A percentile compares a stretch with the other conserved stretches of the same genome.
Evolutionary conservation across 2,329 filamentous ascomycete species (phyloP).

Genomic region (Gyromitra esculenta): DNA sequence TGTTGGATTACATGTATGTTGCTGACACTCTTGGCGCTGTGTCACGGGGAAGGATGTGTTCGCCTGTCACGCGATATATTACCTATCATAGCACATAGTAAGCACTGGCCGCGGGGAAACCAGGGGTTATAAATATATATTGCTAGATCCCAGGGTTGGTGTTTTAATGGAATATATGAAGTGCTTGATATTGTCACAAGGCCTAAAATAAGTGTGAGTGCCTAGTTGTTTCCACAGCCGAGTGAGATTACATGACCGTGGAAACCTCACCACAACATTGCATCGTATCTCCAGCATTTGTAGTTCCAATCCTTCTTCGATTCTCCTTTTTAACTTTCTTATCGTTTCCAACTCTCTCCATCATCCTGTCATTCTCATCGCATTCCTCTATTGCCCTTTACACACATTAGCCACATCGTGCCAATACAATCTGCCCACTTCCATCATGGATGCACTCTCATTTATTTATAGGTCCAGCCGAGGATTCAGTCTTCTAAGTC

Average conservation of each 20-base stretch:
- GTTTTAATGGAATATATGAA: too few relatives aligned
- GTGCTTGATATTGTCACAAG: neutral
- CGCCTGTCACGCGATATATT: too few relatives aligned
- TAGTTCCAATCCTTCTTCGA: neutral
- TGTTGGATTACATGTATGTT: too few relatives aligned
- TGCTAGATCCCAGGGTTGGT: too few relatives aligned
- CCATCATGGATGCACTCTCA: neutral
- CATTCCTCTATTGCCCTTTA: neutral
- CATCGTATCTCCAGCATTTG: neutral
- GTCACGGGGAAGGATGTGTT: too few relatives aligned
- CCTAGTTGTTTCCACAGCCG: neutral
- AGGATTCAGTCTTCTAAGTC: neutral
- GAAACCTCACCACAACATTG: neutral
- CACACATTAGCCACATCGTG: neutral
- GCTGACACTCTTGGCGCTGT: too few relatives aligned
- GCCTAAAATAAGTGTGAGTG: neutral
- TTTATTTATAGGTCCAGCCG: neutral
- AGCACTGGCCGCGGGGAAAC: too few relatives aligned
- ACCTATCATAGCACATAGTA: too few relatives aligned
- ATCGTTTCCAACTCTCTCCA: neutral
- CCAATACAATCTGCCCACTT: neutral
- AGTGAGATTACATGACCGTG: constrained; percentile 2
- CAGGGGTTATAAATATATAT: too few relatives aligned
- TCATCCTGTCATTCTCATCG: neutral
- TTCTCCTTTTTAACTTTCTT: neutral